Evolutionary conservation across 306 rosid genomes (phyloP).

Genomic region (peach (Prunus persica)): DNA sequence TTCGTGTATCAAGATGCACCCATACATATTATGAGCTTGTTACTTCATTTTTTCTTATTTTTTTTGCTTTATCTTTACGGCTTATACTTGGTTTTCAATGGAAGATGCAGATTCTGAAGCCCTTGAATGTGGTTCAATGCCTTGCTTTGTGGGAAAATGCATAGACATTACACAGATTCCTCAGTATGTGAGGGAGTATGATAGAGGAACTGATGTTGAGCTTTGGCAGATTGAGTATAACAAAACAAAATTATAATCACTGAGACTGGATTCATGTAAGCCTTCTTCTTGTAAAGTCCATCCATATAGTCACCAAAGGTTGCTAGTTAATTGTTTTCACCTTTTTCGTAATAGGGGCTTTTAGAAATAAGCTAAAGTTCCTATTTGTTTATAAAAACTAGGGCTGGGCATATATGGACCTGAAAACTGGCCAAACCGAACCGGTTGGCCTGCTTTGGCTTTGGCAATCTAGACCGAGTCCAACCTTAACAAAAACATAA

Average conservation of each 20-base stretch:
- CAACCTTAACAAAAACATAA: no score
- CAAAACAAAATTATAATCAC: not conserved
- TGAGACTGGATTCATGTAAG: no score
- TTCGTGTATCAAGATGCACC: not conserved
- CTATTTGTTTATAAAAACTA: no score
- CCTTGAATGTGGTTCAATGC: constrained; percentile 13
- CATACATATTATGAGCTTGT: not conserved
- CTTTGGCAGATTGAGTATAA: constrained; percentile 67
- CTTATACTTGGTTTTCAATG: constrained; percentile 16
- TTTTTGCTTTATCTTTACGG: not conserved
- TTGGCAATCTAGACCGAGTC: no score
- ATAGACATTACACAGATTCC: constrained; percentile 61
- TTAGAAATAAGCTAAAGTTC: no score
- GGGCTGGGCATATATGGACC: no score
- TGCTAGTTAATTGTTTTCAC: no score
- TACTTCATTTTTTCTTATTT: not conserved
- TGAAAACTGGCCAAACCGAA: no score
- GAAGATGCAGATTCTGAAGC: constrained; percentile 47
- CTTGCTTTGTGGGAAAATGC: constrained; percentile 56
- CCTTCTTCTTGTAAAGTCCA: no score
- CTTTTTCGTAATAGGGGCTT: no score
- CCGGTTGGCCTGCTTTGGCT: no score
- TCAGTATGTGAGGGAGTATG: constrained; percentile 58
- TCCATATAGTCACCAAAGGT: no score
- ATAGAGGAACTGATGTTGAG: constrained; percentile 74